Evolutionary conservation across 1,284 basidiomycete species (phyloP).

Genomic region (Polyporus tsugae): DNA sequence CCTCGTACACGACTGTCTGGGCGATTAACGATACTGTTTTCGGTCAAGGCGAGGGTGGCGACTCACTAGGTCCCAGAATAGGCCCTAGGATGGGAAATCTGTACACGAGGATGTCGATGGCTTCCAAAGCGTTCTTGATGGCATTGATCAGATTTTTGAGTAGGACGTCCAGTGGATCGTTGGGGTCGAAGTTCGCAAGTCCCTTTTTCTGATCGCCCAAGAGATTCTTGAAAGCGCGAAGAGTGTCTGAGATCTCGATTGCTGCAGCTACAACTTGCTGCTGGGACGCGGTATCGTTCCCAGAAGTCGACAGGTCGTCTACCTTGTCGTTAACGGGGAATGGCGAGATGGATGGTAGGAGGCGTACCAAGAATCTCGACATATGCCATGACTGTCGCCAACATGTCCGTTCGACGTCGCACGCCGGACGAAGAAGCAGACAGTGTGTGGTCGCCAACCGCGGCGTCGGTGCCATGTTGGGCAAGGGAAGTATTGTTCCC

Average conservation of each 20-base stretch:
- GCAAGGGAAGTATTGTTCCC: background rate
- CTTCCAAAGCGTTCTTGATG: conserved; percentile 53
- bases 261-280: conserved; percentile 48
- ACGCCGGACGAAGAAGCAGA: conserved; percentile 20
- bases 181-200: conserved; percentile 58
- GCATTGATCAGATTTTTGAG: conserved; percentile 59
- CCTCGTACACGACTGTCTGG: conserved; percentile 51
- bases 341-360: background rate
- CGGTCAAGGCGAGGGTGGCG: background rate
- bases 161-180: conserved; percentile 53
- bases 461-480: conserved; percentile 4
- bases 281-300: conserved; percentile 46
- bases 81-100: conserved; percentile 56
- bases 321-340: conserved; percentile 22
- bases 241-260: conserved; percentile 49
- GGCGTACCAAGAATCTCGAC: conserved; percentile 29
- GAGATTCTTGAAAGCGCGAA: conserved; percentile 47
- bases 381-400: conserved; percentile 38
- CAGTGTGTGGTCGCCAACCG: conserved; percentile 23
- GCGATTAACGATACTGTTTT: background rate
- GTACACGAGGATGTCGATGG: conserved; percentile 43
- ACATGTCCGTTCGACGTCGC: conserved; percentile 32
- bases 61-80: conserved; percentile 63
- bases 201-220: conserved; percentile 55
- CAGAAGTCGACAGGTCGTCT: conserved; percentile 19